These are phyloP conservation scores for Pestalotiopsis fici DNA, from an alignment of 2,329 filamentous ascomycete species.

Conservation along the genomic window DNA sequence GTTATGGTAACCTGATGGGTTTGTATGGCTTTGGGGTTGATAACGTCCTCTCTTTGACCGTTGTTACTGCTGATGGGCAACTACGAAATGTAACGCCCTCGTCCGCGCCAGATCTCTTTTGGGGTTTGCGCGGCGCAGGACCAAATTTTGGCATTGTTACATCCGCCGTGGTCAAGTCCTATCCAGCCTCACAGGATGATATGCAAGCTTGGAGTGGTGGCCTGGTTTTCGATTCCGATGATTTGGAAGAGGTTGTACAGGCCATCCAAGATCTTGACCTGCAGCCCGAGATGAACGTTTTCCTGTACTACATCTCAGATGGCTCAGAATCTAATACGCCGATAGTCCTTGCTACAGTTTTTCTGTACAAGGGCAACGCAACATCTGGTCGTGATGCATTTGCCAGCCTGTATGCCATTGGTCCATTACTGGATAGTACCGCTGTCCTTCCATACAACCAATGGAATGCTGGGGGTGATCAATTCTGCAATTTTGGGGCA, in stretches of 20 bases:
- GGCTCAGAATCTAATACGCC: background rate
- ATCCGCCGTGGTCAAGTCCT: background rate
- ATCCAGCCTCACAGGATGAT: background rate
- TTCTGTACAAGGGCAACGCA: background rate
- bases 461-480: slow-evolving; percentile 39
- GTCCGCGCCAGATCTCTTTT: slow-evolving; percentile 30
- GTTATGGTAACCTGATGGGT: slow-evolving; percentile 5
- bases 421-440: background rate
- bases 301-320: background rate
- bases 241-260: background rate
- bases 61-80: slow-evolving; percentile 1
- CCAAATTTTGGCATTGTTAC: slow-evolving; percentile 31
- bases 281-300: background rate
- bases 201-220: background rate
- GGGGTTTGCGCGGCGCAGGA: slow-evolving; percentile 31
- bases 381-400: background rate
- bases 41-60: background rate
- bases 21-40: slow-evolving; percentile 4
- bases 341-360: background rate
- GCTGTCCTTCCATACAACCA: slow-evolving; percentile 28
- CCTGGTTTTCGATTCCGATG: background rate
- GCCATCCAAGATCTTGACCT: background rate
- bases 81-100: background rate
- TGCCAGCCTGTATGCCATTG: background rate
- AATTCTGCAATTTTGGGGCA: slow-evolving; percentile 35